Evolutionary conservation across 2,329 filamentous ascomycete species (phyloP).

Genomic region (Penicillium nordicum): DNA sequence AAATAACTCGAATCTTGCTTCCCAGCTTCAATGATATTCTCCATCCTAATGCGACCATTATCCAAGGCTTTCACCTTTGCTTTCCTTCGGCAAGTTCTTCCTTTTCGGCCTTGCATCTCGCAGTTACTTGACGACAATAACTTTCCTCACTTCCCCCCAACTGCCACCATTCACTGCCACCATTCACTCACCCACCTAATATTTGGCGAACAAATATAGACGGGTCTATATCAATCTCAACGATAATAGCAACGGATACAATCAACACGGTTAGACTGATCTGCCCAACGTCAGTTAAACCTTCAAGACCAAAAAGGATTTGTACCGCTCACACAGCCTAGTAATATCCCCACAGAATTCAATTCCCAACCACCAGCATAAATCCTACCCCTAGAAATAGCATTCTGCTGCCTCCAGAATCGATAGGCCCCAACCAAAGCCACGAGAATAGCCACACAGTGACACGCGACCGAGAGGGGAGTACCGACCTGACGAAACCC

Average conservation of each 20-base stretch:
- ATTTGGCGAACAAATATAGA: neutral
- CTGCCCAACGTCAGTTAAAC: slow-evolving; percentile 10
- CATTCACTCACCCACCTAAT: neutral
- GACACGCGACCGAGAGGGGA: slow-evolving; percentile 51
- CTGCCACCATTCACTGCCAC: too few relatives aligned
- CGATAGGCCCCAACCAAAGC: slow-evolving; percentile 55
- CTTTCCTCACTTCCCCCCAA: too few relatives aligned
- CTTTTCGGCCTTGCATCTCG: too few relatives aligned
- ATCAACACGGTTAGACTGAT: slow-evolving; percentile 18
- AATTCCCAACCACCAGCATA: slow-evolving; percentile 60
- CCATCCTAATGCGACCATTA: too few relatives aligned
- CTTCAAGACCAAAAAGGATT: neutral
- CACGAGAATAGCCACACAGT: slow-evolving; percentile 52
- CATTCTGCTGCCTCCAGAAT: slow-evolving; percentile 60
- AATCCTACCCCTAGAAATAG: slow-evolving; percentile 56
- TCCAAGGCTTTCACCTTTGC: too few relatives aligned
- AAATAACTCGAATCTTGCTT: too few relatives aligned
- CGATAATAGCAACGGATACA: slow-evolving; percentile 18
- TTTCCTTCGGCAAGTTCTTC: too few relatives aligned
- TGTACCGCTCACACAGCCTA: slow-evolving; percentile 47
- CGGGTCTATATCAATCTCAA: slow-evolving; percentile 12
- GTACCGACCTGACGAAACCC: slow-evolving; percentile 61
- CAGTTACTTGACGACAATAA: too few relatives aligned
- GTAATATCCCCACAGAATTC: slow-evolving; percentile 45
- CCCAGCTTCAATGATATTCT: too few relatives aligned